Conservation (phyloP, 2,329 filamentous ascomycete species). For the Spiromastix sp. region DNA sequence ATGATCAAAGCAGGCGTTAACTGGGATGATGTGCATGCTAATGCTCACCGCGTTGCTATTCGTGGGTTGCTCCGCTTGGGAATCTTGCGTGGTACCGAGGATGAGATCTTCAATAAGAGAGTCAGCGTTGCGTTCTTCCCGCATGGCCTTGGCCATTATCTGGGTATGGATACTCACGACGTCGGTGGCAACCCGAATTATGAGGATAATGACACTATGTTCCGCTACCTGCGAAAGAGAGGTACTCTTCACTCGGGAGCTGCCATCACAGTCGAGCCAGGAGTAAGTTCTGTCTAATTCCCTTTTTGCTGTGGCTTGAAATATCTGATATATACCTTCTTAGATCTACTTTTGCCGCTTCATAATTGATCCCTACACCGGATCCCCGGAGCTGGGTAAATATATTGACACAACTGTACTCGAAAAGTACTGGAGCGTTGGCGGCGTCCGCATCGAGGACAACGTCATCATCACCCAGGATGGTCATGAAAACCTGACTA, state of each 20-base stretch:
- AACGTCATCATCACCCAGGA: slow-evolving; percentile 69
- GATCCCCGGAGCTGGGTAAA: slow-evolving; percentile 59
- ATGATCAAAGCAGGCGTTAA: slow-evolving; percentile 57
- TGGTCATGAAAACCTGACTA: slow-evolving; percentile 75
- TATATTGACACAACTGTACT: slow-evolving; percentile 68
- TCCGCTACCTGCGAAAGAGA: slow-evolving; percentile 74
- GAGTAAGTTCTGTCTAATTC: slow-evolving; percentile 43
- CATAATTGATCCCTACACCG: slow-evolving; percentile 71
- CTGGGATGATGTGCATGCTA: slow-evolving; percentile 62
- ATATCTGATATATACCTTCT: neutral
- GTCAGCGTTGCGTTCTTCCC: slow-evolving; percentile 89
- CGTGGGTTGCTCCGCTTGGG: slow-evolving; percentile 61
- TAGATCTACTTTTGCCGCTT: slow-evolving; percentile 84
- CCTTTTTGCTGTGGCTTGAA: neutral
- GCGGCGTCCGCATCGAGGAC: slow-evolving; percentile 88
- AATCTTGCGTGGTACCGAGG: slow-evolving; percentile 51
- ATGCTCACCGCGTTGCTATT: slow-evolving; percentile 63
- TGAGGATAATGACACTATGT: slow-evolving; percentile 70
- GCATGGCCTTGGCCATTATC: slow-evolving; percentile 80
- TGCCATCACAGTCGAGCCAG: slow-evolving; percentile 91
- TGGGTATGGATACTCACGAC: slow-evolving; percentile 90
- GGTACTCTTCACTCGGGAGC: slow-evolving; percentile 64
- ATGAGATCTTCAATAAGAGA: slow-evolving; percentile 65
- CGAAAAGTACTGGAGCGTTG: slow-evolving; percentile 75
- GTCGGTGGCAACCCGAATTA: slow-evolving; percentile 65